A percentile compares a stretch with the other conserved stretches of the same genome.
Evolutionary conservation across 1,139 yeast genomes (phyloP).

Genomic region (Lodderomyces elongisporus): DNA sequence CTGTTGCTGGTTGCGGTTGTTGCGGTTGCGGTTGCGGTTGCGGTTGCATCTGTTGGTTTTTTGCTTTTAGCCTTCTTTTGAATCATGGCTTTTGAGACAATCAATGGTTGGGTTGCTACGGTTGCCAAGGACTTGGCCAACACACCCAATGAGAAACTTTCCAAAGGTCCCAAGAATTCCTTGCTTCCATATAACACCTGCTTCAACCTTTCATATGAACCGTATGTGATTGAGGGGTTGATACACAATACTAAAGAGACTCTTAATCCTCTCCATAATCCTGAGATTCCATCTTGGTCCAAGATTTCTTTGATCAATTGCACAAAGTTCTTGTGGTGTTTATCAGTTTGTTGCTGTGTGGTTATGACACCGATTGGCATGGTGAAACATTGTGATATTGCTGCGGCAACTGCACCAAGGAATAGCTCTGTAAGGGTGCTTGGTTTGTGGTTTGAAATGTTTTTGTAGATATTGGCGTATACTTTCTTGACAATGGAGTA

Average conservation of each 20-base stretch:
- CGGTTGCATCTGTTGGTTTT: slow-evolving; percentile 2
- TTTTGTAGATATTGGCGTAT: slow-evolving; percentile 44
- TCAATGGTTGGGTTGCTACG: slow-evolving; percentile 75
- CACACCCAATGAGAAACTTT: slow-evolving; percentile 72
- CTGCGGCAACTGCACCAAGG: slow-evolving; percentile 84
- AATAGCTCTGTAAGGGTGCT: slow-evolving; percentile 66
- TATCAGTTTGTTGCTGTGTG: slow-evolving; percentile 74
- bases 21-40: no score
- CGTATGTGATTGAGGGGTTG: slow-evolving; percentile 86
- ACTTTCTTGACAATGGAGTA: slow-evolving; percentile 66
- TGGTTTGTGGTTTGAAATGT: slow-evolving; percentile 35
- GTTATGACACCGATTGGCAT: slow-evolving; percentile 81
- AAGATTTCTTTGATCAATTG: slow-evolving; percentile 52
- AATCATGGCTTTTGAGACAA: slow-evolving; percentile 74
- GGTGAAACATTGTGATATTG: slow-evolving; percentile 76
- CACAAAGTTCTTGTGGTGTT: slow-evolving; percentile 36
- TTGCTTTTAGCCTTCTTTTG: slow-evolving; percentile 42
- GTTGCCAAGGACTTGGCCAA: slow-evolving; percentile 80
- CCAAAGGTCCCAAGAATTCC: slow-evolving; percentile 53
- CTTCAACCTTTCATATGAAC: slow-evolving; percentile 70
- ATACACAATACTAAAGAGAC: slow-evolving; percentile 75
- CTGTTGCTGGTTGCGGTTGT: no score
- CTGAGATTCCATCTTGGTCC: slow-evolving; percentile 63
- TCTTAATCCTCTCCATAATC: slow-evolving; percentile 82
- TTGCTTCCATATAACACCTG: slow-evolving; percentile 45